These are phyloP conservation scores for Fusarium oxysporum DNA, from an alignment of 2,329 filamentous ascomycete species.

Conservation along the genomic window DNA sequence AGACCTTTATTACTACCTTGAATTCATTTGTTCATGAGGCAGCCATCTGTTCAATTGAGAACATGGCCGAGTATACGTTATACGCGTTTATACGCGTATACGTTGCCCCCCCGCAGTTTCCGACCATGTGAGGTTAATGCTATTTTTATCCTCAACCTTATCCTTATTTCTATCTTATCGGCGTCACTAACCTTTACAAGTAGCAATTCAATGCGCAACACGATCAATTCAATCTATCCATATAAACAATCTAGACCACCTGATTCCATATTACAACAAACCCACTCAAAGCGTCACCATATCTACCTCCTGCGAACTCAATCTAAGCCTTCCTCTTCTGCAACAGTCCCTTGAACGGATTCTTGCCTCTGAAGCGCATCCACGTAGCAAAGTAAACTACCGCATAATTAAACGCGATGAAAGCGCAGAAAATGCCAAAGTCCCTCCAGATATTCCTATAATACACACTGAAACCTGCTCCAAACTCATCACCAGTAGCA, in stretches of 20 bases:
- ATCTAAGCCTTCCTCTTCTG: constrained; percentile 39
- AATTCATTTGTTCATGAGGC: neutral
- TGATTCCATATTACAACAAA: fast-evolving
- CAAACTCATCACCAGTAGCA: constrained; percentile 70
- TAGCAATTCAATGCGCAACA: neutral
- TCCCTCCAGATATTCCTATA: constrained; percentile 73
- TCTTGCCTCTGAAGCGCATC: constrained; percentile 54
- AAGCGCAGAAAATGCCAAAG: constrained; percentile 73
- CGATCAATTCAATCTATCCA: neutral
- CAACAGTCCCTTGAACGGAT: constrained; percentile 50
- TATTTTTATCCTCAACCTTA: neutral
- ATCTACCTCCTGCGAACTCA: neutral
- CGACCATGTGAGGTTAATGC: neutral
- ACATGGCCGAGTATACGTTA: neutral
- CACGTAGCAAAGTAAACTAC: constrained; percentile 55
- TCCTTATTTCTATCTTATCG: neutral
- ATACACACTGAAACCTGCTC: constrained; percentile 68
- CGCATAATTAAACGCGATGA: constrained; percentile 71
- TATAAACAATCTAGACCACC: neutral
- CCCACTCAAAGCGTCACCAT: fast-evolving
- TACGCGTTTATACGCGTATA: neutral
- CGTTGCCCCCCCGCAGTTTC: fast-evolving
- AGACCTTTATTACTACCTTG: fast-evolving
- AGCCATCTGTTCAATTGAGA: neutral
- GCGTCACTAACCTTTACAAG: fast-evolving